Conservation (phyloP, 1,139 yeast species). For the Kodamaea ohmeri region DNA sequence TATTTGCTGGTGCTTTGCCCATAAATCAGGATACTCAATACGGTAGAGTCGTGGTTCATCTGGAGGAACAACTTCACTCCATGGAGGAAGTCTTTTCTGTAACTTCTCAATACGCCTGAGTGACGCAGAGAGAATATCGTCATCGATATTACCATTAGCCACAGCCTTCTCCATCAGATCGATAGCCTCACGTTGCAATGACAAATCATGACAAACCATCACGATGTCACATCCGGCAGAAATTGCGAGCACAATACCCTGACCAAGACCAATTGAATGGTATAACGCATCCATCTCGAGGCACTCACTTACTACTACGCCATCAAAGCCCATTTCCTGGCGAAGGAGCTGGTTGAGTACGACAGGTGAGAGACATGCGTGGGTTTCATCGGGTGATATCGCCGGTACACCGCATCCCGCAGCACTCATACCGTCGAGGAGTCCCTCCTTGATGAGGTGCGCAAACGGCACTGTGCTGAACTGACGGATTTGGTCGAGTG, state of each 20-base stretch:
- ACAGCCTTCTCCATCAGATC: conserved; percentile 55
- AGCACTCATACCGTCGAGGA: conserved; percentile 56
- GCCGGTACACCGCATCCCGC: conserved; percentile 74
- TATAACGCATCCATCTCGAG: conserved; percentile 64
- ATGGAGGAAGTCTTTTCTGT: conserved; percentile 43
- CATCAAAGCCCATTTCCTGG: conserved; percentile 52
- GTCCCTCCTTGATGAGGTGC: conserved; percentile 44
- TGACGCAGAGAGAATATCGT: conserved; percentile 42
- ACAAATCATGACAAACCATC: conserved; percentile 57
- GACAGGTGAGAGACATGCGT: conserved; percentile 62
- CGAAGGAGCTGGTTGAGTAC: conserved; percentile 54
- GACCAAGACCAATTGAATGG: conserved; percentile 63
- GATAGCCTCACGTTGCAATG: conserved; percentile 59
- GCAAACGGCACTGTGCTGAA: conserved; percentile 55
- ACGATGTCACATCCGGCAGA: conserved; percentile 68
- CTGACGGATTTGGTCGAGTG: conserved; percentile 51
- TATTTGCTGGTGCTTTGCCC: conserved; percentile 45
- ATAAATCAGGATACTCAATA: conserved; percentile 29
- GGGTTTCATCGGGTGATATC: conserved; percentile 58
- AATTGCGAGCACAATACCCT: conserved; percentile 61
- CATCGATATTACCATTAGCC: conserved; percentile 51
- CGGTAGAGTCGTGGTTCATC: conserved; percentile 22
- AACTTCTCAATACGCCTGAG: conserved; percentile 44
- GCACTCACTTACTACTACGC: conserved; percentile 63
- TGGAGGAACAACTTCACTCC: conserved; percentile 44